These are phyloP conservation scores for Thymus mandschuricus DNA, from an alignment of 257 asterid genomes.

Conservation along the genomic window DNA sequence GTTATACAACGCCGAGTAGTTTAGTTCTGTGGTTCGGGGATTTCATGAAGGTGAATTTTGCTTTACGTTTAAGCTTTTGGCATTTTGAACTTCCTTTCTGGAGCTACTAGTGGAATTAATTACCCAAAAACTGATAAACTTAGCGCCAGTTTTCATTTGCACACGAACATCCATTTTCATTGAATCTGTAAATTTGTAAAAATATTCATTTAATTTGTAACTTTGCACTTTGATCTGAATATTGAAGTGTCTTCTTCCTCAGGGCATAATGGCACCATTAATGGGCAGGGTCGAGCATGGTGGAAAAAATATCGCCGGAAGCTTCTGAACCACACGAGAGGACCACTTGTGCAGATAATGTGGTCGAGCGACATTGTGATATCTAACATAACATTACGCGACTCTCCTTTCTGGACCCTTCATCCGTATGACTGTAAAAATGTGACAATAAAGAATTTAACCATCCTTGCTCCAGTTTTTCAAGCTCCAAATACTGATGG, in stretches of 20 bases:
- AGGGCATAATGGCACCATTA: slow-evolving; percentile 83
- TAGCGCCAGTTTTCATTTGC: not conserved
- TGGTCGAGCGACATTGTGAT: slow-evolving; percentile 70
- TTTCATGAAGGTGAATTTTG: not conserved
- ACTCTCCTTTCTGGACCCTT: slow-evolving; percentile 89
- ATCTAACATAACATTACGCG: slow-evolving; percentile 67
- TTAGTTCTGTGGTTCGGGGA: not conserved
- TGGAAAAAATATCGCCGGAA: slow-evolving; percentile 71
- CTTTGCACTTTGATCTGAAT: slow-evolving; percentile 31
- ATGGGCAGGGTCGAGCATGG: slow-evolving; percentile 83
- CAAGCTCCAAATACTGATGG: slow-evolving; percentile 92
- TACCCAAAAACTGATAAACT: not conserved
- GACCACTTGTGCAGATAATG: slow-evolving; percentile 86
- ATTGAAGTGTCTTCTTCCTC: slow-evolving; percentile 25
- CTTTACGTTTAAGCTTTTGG: no score
- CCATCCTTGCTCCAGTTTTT: slow-evolving; percentile 68
- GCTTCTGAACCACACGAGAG: slow-evolving; percentile 79
- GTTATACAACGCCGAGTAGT: not conserved
- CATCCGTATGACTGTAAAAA: slow-evolving; percentile 85
- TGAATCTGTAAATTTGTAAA: not conserved
- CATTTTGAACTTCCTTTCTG: not conserved
- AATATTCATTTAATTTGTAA: slow-evolving; percentile 23
- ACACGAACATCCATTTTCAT: not conserved
- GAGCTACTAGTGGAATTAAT: not conserved
- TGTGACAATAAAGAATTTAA: slow-evolving; percentile 60